These are phyloP conservation scores for Coniferiporia weirii DNA, from an alignment of 1,284 basidiomycete species.

Conservation along the genomic window DNA sequence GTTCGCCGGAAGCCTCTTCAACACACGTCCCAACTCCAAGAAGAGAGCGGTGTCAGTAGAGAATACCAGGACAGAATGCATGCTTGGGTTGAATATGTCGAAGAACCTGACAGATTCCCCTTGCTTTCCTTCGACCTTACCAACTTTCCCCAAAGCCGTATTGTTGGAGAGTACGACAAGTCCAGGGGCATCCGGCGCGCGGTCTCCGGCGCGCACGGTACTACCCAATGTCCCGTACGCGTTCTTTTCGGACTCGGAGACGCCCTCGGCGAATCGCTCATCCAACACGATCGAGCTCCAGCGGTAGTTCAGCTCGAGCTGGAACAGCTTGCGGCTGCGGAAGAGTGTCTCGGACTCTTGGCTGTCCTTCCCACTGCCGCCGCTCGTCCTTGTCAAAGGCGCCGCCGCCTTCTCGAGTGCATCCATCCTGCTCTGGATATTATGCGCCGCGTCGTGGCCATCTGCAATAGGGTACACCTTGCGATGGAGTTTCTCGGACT, in stretches of 20 bases:
- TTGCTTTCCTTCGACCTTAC: background rate
- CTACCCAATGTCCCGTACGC: conserved; percentile 8
- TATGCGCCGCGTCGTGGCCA: background rate
- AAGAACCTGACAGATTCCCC: background rate
- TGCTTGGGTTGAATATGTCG: background rate
- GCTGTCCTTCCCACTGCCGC: background rate
- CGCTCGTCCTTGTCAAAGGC: background rate
- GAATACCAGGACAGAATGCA: background rate
- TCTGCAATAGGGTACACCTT: background rate
- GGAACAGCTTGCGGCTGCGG: conserved; percentile 14
- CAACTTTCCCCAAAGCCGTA: background rate
- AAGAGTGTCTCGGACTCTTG: background rate
- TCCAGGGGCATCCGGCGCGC: conserved; percentile 21
- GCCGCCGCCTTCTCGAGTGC: background rate
- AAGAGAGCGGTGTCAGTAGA: background rate
- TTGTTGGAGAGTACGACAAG: background rate
- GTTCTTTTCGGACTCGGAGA: background rate
- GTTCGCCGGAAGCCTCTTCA: background rate
- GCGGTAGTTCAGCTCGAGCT: conserved; percentile 22
- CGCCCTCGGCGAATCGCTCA: conserved; percentile 6
- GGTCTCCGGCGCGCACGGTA: conserved; percentile 17
- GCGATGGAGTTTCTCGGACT: background rate
- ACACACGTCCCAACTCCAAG: background rate
- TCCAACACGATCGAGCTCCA: conserved; percentile 22
- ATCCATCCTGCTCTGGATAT: background rate